A percentile compares a stretch with the other conserved stretches of the same genome.
These are phyloP conservation scores for Leishmania martiniquensis DNA, from an alignment of 208 protist genomes.

Conservation along the genomic window DNA sequence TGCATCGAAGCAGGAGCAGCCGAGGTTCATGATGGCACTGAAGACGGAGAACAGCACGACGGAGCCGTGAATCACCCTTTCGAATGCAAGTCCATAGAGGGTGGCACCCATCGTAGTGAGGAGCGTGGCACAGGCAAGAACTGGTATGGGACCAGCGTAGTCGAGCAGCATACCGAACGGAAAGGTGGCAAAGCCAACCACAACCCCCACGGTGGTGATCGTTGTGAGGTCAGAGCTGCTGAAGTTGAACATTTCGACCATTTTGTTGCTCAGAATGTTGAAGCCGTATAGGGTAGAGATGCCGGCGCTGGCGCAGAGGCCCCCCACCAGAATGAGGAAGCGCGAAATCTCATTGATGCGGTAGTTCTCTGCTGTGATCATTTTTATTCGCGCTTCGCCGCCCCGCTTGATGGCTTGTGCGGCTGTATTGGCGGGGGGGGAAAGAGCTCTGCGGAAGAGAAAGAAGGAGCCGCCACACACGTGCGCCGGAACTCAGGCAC, in stretches of 20 bases:
- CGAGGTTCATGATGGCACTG: slow-evolving; percentile 59
- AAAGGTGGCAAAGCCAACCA: slow-evolving; percentile 47
- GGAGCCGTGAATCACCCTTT: slow-evolving; percentile 31
- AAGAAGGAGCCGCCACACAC: neutral
- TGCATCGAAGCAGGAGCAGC: slow-evolving; percentile 55
- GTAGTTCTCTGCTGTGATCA: slow-evolving; percentile 34
- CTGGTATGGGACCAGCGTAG: slow-evolving; percentile 48
- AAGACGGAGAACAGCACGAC: slow-evolving; percentile 53
- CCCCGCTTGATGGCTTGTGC: neutral
- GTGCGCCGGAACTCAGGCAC: too few species aligned
- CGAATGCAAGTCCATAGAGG: slow-evolving; percentile 56
- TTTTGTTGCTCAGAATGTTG: slow-evolving; percentile 61
- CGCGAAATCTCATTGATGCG: slow-evolving; percentile 53
- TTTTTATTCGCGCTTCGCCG: slow-evolving; percentile 2
- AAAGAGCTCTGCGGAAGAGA: neutral
- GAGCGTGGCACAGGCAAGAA: slow-evolving; percentile 21
- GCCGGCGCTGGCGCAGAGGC: slow-evolving; percentile 38
- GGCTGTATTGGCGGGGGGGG: too few species aligned
- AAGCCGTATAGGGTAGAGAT: slow-evolving; percentile 66
- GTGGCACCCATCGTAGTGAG: slow-evolving; percentile 36
- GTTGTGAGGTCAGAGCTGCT: slow-evolving; percentile 43
- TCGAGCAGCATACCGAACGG: slow-evolving; percentile 60
- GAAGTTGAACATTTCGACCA: slow-evolving; percentile 46
- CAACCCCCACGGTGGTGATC: slow-evolving; percentile 51
- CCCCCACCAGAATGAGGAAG: slow-evolving; percentile 58